phyloP scores from a whole-genome alignment of 2,329 filamentous ascomycete species.

The Phialemonium atrogriseum region DNA sequence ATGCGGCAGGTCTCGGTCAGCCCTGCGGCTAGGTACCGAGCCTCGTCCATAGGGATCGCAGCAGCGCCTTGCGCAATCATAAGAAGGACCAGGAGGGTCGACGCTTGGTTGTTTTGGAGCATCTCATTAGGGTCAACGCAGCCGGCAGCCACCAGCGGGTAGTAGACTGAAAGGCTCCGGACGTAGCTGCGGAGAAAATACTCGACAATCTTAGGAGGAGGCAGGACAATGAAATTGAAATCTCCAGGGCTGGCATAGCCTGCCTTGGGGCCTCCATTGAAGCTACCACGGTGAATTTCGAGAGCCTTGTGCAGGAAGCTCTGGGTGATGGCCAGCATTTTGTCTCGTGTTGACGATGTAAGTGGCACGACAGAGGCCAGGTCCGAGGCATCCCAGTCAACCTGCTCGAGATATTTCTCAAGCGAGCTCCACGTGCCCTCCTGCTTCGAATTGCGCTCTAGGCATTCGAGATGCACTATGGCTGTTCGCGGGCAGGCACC shows the following conservation, averaged over 20 bases:
- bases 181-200: conserved; percentile 60
- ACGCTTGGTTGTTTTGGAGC: conserved; percentile 57
- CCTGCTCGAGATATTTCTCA: conserved; percentile 30
- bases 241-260: conserved; percentile 37
- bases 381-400: conserved; percentile 26
- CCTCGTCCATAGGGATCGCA: conserved; percentile 56
- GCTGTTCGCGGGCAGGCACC: conserved; percentile 39
- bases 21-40: conserved; percentile 56
- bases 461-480: conserved; percentile 40
- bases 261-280: conserved; percentile 28
- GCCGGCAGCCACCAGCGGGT: conserved; percentile 51
- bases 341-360: conserved; percentile 49
- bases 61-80: conserved; percentile 67
- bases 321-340: conserved; percentile 64
- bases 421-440: conserved; percentile 37
- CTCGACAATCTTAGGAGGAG: conserved; percentile 57
- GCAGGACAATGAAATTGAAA: conserved; percentile 57
- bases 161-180: conserved; percentile 58
- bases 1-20: conserved; percentile 65
- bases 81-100: conserved; percentile 57
- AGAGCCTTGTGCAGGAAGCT: conserved; percentile 63
- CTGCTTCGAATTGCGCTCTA: conserved; percentile 41
- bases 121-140: conserved; percentile 59
- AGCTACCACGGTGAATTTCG: conserved; percentile 53
- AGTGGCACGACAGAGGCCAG: conserved; percentile 35